These are phyloP conservation scores for Solanum bulbocastanum DNA, from an alignment of 257 asterid genomes.

Conservation along the genomic window DNA sequence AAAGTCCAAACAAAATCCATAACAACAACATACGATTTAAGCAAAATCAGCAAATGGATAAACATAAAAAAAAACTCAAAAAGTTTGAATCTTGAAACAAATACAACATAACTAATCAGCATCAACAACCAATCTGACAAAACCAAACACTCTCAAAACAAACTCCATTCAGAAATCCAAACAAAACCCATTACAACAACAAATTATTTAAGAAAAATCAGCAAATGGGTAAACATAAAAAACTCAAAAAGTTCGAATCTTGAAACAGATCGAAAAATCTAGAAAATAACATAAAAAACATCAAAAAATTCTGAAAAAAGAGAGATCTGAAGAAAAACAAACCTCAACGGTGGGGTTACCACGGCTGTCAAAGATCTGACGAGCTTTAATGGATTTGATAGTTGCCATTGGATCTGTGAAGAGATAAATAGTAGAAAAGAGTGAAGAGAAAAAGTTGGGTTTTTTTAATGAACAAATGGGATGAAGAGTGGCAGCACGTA, in stretches of 20 bases:
- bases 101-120: background rate
- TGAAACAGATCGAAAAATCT: background rate
- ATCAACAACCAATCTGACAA: background rate
- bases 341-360: constrained; percentile 91
- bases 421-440: background rate
- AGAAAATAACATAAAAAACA: background rate
- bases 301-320: background rate
- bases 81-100: background rate
- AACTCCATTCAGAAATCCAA: background rate
- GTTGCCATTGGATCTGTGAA: constrained; percentile 42
- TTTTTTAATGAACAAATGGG: background rate
- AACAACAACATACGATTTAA: background rate
- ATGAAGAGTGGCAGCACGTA: constrained; percentile 1
- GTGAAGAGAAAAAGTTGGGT: background rate
- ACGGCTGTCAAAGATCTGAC: constrained; percentile 89
- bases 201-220: background rate
- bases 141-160: background rate
- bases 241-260: background rate
- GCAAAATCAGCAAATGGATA: background rate
- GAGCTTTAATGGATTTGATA: constrained; percentile 50
- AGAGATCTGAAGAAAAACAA: constrained; percentile 1
- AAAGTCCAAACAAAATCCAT: background rate
- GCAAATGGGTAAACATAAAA: background rate
- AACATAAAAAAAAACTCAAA: background rate
- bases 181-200: background rate